Percentiles rank a stretch among this genome's conserved stretches.
These are phyloP conservation scores for Gynochthodes officinalis DNA, from an alignment of 257 asterid species.

Conservation along the genomic window DNA sequence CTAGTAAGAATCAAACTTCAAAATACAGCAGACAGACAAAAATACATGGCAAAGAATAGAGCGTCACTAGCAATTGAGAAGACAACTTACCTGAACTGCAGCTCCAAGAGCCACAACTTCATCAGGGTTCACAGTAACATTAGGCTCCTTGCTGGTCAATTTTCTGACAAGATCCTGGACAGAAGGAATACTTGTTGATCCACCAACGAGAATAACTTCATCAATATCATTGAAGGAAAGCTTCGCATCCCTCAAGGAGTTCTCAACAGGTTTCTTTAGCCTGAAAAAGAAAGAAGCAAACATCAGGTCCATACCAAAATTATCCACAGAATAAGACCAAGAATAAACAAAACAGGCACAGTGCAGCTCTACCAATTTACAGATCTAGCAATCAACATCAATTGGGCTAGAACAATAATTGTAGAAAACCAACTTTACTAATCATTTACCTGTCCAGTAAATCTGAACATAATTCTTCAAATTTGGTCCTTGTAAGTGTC, in stretches of 20 bases:
- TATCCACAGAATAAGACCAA: neutral
- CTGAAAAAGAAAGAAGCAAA: too few relatives aligned
- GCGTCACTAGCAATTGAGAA: neutral
- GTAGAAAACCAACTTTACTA: neutral
- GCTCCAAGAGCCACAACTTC: too few relatives aligned
- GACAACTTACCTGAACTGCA: too few relatives aligned
- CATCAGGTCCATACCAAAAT: neutral
- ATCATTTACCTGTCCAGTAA: slow-evolving; percentile 54
- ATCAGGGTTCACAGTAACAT: too few relatives aligned
- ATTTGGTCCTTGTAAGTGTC: slow-evolving; percentile 57
- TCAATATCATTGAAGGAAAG: too few relatives aligned
- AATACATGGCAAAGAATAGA: neutral
- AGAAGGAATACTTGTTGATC: too few relatives aligned
- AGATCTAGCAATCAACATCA: neutral
- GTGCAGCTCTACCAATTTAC: neutral
- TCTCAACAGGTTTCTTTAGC: too few relatives aligned
- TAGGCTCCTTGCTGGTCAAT: too few relatives aligned
- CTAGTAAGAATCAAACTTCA: neutral
- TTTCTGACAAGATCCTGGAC: too few relatives aligned
- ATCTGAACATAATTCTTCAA: slow-evolving; percentile 69
- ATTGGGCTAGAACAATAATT: neutral
- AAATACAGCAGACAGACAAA: too few relatives aligned
- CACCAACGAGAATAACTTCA: too few relatives aligned
- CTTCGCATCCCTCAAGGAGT: too few relatives aligned
- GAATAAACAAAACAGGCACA: neutral